Base-by-base conservation (phyloP, 192 early-diverging fungal species). In the Coemansia sp. region DNA sequence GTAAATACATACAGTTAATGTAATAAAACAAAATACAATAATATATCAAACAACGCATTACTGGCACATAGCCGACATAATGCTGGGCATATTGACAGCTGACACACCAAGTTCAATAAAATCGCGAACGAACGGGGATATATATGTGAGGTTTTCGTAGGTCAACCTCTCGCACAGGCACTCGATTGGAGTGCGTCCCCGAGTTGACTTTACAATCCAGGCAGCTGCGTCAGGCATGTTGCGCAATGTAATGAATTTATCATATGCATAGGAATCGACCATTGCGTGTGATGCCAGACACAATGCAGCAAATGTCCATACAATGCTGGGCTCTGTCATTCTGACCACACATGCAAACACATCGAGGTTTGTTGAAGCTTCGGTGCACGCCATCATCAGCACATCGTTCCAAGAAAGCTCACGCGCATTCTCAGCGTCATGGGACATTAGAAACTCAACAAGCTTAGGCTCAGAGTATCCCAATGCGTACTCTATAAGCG, bases 151-250 rank as follows among this genome's bases (percentile, higher is more conserved):
- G 57, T 70, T 75, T 36, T 75, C 73, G 31, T 63, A 75, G 3
- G 73, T 75, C 5, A 75, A 54, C 18, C 63, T 17, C 18, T 75
- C 73, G 42, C 73, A 75, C 56, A 75, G 36, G 25, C 59, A 26
- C 46, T 75, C 56, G n/a, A 75, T 75, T 9, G 73, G 73, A n/a
- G 73, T 75, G 40, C 58, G 60, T 5, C 73, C 73, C 2, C 64
- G 53, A 15, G 70, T 34, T 6, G 67, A 40, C 46, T 48, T 53
- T 5, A 54, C 60, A 21, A 75, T 62, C 73, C 73, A 75, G 21
- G 23, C 17, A 9, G 53, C 51, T 12, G 73, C 67, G 2, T 62
- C 17, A 4, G 67, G 64, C 31, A 66, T 36, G 31, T 31, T 56
- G 12, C 73, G 67, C 56, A 75, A 51, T 4, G 56, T 60, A 40